These are phyloP conservation scores for Lentinula edodes DNA, from an alignment of 768 basidiomycete species.

Conservation along the genomic window DNA sequence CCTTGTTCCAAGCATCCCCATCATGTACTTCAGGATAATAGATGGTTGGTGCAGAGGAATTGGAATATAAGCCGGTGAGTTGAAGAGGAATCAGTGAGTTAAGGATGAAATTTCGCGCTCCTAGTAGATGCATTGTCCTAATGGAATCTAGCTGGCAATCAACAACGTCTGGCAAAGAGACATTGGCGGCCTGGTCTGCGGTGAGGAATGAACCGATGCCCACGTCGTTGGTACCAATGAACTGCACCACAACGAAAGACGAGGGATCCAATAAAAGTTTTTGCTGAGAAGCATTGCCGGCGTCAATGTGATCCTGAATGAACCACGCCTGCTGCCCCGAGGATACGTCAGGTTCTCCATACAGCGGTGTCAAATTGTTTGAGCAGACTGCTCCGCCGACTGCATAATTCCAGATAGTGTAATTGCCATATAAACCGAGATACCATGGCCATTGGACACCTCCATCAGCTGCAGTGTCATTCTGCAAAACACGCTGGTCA, in stretches of 20 bases:
- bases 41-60: slow-evolving; percentile 13
- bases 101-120: slow-evolving; percentile 18
- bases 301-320: slow-evolving; percentile 16
- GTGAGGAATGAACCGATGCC: slow-evolving; percentile 15
- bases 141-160: slow-evolving; percentile 15
- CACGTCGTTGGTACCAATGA: slow-evolving; percentile 18
- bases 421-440: slow-evolving; percentile 17
- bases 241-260: slow-evolving; percentile 15
- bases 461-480: slow-evolving; percentile 16
- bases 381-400: slow-evolving; percentile 18
- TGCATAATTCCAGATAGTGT: slow-evolving; percentile 19
- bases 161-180: slow-evolving; percentile 14
- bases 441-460: slow-evolving; percentile 20
- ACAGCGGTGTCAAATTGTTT: slow-evolving; percentile 10
- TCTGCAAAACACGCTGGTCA: slow-evolving; percentile 5
- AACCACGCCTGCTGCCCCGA: slow-evolving; percentile 18
- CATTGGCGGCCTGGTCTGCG: slow-evolving; percentile 7
- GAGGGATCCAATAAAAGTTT: slow-evolving; percentile 17
- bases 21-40: slow-evolving; percentile 16
- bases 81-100: slow-evolving; percentile 18
- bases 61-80: slow-evolving; percentile 13
- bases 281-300: slow-evolving; percentile 12
- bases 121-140: slow-evolving; percentile 12
- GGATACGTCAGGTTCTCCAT: slow-evolving; percentile 13
- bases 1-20: slow-evolving; percentile 16